phyloP scores from a whole-genome alignment of 164 flowering plant genomes.

The Vitis vinifera region DNA sequence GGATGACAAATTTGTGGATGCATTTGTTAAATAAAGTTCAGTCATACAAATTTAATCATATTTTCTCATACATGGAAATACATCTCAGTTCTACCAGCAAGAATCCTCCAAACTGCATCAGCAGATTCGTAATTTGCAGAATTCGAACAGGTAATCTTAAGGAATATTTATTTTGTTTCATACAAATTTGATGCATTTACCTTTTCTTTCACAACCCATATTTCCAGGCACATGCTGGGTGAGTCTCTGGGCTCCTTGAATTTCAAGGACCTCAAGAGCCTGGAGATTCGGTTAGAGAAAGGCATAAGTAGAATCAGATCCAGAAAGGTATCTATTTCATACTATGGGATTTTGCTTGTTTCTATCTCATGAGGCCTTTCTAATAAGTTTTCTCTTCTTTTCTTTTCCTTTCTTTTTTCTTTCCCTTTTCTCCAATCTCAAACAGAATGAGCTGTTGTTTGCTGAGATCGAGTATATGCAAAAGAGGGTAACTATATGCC shows the following conservation, averaged over 20 bases:
- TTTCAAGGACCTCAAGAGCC: constrained; percentile 57
- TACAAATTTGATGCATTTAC: neutral
- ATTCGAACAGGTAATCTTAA: constrained; percentile 54
- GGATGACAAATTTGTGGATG: no score
- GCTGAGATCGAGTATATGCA: constrained; percentile 92
- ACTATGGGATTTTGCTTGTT: neutral
- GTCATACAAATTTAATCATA: no score
- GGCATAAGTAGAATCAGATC: constrained; percentile 72
- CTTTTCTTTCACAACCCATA: neutral
- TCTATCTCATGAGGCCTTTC: neutral
- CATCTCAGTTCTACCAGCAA: constrained; percentile 75
- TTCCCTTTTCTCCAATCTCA: neutral
- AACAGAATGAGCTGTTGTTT: constrained; percentile 80
- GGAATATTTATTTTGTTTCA: neutral
- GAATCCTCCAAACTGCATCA: constrained; percentile 68
- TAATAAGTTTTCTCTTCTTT: constrained; percentile 5
- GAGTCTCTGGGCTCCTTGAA: constrained; percentile 50
- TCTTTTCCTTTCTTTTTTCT: neutral
- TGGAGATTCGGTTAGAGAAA: constrained; percentile 62
- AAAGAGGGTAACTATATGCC: constrained; percentile 58
- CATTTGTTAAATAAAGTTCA: no score
- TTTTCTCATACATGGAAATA: constrained; percentile 1
- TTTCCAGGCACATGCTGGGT: constrained; percentile 69
- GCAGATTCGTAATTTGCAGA: constrained; percentile 56
- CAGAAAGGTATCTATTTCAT: constrained; percentile 56